phyloP scores from a whole-genome alignment of 2,329 filamentous ascomycete species.

The Colletotrichum sp. region DNA sequence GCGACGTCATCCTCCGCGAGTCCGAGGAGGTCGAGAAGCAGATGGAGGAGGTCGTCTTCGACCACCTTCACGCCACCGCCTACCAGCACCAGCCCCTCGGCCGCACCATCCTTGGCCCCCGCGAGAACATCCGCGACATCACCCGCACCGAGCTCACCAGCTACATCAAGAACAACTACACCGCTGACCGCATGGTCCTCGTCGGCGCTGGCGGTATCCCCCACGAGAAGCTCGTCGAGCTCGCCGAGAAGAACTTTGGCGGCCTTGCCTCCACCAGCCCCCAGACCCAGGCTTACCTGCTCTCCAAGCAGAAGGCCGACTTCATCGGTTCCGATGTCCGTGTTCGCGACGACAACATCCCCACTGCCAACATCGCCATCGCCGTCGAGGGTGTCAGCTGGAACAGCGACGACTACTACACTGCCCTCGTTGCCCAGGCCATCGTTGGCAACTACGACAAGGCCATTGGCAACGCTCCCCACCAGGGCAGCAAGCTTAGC shows the following conservation, averaged over 20 bases:
- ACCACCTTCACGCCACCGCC: constrained; percentile 97
- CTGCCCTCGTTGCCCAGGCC: constrained; percentile 94
- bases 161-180: constrained; percentile 99
- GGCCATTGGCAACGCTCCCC: constrained; percentile 95
- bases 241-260: constrained; percentile 96
- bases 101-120: constrained; percentile 95
- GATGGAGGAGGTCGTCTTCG: constrained; percentile 98
- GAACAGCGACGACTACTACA: constrained; percentile 99
- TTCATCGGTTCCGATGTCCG: constrained; percentile 97
- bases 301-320: constrained; percentile 87
- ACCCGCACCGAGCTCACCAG: constrained; percentile 86
- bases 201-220: constrained; percentile 94
- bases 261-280: constrained; percentile 77
- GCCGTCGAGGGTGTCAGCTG: constrained; percentile 99
- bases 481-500: constrained; percentile 98
- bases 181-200: constrained; percentile 98
- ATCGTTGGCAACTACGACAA: constrained; percentile 99
- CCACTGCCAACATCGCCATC: constrained; percentile 96
- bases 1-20: constrained; percentile 97
- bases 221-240: constrained; percentile 90
- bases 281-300: constrained; percentile 74
- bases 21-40: constrained; percentile 99
- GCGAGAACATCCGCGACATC: constrained; percentile 98
- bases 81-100: constrained; percentile 96
- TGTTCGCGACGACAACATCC: constrained; percentile 94